Base-by-base conservation (phyloP, 192 early-diverging fungal genomes). In the Lobosporangium transversale region DNA sequence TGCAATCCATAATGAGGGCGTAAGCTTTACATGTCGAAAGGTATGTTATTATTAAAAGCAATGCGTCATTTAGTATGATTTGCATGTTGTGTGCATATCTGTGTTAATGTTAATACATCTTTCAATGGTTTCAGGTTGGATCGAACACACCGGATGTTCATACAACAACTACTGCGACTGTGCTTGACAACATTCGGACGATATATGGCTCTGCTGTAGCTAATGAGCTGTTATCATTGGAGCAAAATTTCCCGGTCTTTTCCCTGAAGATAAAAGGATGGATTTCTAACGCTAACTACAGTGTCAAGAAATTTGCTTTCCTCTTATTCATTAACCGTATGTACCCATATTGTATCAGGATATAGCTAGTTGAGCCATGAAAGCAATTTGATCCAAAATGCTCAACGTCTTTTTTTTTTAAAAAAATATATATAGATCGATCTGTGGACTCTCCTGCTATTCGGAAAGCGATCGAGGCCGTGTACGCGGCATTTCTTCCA, bases 241-340 rank as follows among this genome's bases (percentile, higher is more conserved):
- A 88, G 21, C 62, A 86, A 62, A 64, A 70, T 15, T 81, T 85
- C 21, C 76, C 70, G 4, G 55, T 80, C 8, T 79, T 86, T 14
- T 88, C 89, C 7, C 86, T 90, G 24, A 84, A 84, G 44, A 79
- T 91, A 52, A 86, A 85, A n/a, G 95, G 93, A n/a, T 85, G 87
- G 61, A 86, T 98, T 0, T 92, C 95, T 8, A 95, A 96, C 61
- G 91, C 95, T 17, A 93, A 96, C 54, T 96, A 92, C 74, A 91
- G 86, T 57, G 89, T 90, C 66, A 94, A 94, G 60, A 94, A 94
- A 73, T 87, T 91, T 67, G 85, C 80, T 10, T 91, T 99, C 62
- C 66, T 99, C 0, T 78, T 99, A 6, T 99, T 99, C 66, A 99
- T 99, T 66, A 99, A 99, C 81, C 87, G 92, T 94, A 87, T 70